These are phyloP conservation scores for Rostrohypoxylon terebratum DNA, from an alignment of 495 filamentous ascomycete species.

Conservation along the genomic window DNA sequence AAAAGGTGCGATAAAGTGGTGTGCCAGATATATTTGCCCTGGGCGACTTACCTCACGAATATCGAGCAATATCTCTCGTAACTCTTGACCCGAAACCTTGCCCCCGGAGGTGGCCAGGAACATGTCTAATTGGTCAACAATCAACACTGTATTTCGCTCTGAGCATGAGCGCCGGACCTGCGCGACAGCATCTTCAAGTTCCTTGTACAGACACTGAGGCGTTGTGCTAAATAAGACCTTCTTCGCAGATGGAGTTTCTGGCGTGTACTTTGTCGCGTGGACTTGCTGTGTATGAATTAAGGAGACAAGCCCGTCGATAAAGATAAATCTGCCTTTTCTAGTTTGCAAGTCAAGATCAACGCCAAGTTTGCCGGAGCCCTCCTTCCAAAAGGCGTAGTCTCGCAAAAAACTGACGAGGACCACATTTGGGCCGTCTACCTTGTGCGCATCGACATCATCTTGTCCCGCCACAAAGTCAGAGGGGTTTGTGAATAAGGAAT, in stretches of 20 bases:
- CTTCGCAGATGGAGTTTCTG: slow-evolving; percentile 8
- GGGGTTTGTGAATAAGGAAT: slow-evolving; percentile 61
- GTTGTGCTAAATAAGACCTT: slow-evolving; percentile 31
- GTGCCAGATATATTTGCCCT: not conserved
- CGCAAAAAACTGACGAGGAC: slow-evolving; percentile 85
- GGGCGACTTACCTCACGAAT: slow-evolving; percentile 64
- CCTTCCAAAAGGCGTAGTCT: slow-evolving; percentile 79
- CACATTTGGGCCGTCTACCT: slow-evolving; percentile 57
- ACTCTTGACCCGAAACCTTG: slow-evolving; percentile 32
- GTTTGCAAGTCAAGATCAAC: slow-evolving; percentile 74
- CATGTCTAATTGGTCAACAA: slow-evolving; percentile 69
- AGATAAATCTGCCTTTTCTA: slow-evolving; percentile 69
- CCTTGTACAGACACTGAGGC: slow-evolving; percentile 32
- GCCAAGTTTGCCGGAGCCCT: slow-evolving; percentile 71
- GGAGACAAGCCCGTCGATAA: slow-evolving; percentile 76
- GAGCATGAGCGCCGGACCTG: slow-evolving; percentile 34
- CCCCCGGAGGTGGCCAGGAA: slow-evolving; percentile 61
- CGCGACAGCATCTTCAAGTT: slow-evolving; percentile 39
- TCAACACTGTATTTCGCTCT: slow-evolving; percentile 52
- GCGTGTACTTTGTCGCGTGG: slow-evolving; percentile 9
- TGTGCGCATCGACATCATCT: slow-evolving; percentile 7
- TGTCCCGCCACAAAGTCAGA: slow-evolving; percentile 12
- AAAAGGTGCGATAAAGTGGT: not conserved
- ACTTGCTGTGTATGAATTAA: slow-evolving; percentile 51
- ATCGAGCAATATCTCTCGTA: slow-evolving; percentile 61